Base-by-base conservation (phyloP, 2,329 filamentous ascomycete species). In the Monosporascus cannonballus region DNA sequence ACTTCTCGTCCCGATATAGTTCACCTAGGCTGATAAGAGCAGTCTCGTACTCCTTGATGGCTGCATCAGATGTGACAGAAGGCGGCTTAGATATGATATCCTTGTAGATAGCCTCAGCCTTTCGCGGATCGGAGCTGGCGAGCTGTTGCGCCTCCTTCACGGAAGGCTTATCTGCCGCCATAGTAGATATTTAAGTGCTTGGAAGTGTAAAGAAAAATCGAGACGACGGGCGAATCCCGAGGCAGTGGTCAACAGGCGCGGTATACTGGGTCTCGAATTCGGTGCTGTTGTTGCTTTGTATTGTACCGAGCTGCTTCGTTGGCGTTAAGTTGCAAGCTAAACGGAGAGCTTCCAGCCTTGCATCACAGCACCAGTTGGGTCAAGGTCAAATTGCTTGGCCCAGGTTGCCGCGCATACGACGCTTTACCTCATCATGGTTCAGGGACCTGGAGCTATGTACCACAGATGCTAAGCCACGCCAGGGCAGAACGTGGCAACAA, bases 121-220 rank as follows among this genome's bases (percentile, higher is more conserved):
- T 89, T 65, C 81, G 76, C 60, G 92, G 88, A 68, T 96, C 84
- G 59, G 85, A 81, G 76, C 90, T 91, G 61, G 83, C 82, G 67
- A 93, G 76, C 77, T 88, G 85, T 79, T 93, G 86, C 70, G 91
- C 93, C 81, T 96, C 90, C 73, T 87, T 84, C 80, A 96, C 86
- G 59, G 65, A 64, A 54, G 65, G 60, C 60, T 62, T 68, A 52
- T 56, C 56, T 47, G 60, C 58, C 53, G 63, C 64, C 65, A 68
- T 69, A 42, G 46, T 55, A 44, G 47, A 24, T 37, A 6, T 5
- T 20, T 24, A 14, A 24, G 30, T 17, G 47, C 15, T 38, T 7
- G 34, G 20, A 49, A 45, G 42, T 25, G 42, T 45, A 25, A 25
- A 22, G 42, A 17, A 22, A 22, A 22, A 45, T 45, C 30, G 30